Percentiles rank a stretch among this genome's conserved stretches.
Conservation (phyloP, 257 asterid species). For the Salvia hispanica region DNA sequence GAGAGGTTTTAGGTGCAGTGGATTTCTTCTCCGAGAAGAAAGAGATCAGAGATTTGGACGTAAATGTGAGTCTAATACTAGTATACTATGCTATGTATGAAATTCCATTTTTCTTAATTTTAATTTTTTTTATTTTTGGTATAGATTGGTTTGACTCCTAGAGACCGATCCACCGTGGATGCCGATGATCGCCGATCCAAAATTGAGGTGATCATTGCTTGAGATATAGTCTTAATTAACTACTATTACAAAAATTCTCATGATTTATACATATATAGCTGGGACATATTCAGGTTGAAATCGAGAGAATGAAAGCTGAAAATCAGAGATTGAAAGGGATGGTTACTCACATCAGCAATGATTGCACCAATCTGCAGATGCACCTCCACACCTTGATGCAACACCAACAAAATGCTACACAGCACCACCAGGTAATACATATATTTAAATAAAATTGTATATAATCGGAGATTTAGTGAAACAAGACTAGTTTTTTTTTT, state of each 20-base stretch:
- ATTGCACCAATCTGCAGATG: constrained; percentile 60
- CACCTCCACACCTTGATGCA: constrained; percentile 56
- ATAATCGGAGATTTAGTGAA: background rate
- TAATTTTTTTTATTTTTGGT: background rate
- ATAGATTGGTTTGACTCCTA: constrained; percentile 76
- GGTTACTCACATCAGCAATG: constrained; percentile 65
- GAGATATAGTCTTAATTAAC: background rate
- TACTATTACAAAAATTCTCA: too few species aligned
- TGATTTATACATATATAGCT: constrained; percentile 35
- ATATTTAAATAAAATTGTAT: background rate
- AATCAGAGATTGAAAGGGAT: constrained; percentile 70
- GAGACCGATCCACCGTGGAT: constrained; percentile 83
- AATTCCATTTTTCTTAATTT: too few species aligned
- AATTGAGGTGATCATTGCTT: constrained; percentile 50
- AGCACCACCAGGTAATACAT: constrained; percentile 36
- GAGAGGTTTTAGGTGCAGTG: constrained; percentile 53
- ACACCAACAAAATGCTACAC: constrained; percentile 35
- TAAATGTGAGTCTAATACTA: constrained; percentile 55
- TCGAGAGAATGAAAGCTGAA: constrained; percentile 68
- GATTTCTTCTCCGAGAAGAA: constrained; percentile 75
- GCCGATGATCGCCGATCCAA: constrained; percentile 55
- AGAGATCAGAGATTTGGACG: constrained; percentile 42
- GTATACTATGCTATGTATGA: background rate
- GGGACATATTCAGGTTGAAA: constrained; percentile 58
- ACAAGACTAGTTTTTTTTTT: background rate